Percentiles rank a stretch among this genome's conserved stretches.
Evolutionary conservation across 352 stramenopile genomes (phyloP).

Genomic region (Pythium phragmitis): DNA sequence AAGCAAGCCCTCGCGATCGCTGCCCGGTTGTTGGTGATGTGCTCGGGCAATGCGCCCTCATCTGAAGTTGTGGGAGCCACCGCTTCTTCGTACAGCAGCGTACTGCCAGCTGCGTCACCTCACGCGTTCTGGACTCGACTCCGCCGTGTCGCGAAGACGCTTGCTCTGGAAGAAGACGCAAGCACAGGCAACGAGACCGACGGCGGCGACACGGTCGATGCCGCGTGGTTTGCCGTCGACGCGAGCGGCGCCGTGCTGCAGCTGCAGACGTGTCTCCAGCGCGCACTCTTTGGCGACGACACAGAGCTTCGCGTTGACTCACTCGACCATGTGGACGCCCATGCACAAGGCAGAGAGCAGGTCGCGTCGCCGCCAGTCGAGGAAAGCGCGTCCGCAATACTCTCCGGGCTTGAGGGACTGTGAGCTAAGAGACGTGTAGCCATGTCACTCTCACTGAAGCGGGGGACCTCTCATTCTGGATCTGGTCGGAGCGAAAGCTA

Average conservation of each 20-base stretch:
- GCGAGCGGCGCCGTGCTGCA: not conserved
- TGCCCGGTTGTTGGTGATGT: not conserved
- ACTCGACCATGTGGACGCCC: not conserved
- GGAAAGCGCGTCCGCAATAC: slow-evolving; percentile 5
- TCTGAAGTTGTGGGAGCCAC: not conserved
- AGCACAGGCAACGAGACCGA: not conserved
- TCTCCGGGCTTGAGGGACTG: slow-evolving; percentile 13
- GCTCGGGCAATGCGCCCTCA: not conserved
- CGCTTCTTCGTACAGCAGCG: not conserved
- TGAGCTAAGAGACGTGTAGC: slow-evolving; percentile 7
- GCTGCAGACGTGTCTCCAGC: slow-evolving; percentile 15
- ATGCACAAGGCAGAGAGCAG: not conserved
- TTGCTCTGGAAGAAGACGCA: not conserved
- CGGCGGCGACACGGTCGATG: not conserved
- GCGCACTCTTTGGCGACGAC: slow-evolving; percentile 14
- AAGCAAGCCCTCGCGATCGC: not conserved
- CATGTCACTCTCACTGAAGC: slow-evolving; percentile 8
- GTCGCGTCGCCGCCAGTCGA: not conserved
- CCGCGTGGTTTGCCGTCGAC: slow-evolving; percentile 18
- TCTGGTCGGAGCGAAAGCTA: slow-evolving; percentile 4
- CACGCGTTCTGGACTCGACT: not conserved
- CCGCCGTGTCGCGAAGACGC: not conserved
- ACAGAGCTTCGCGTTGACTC: not conserved
- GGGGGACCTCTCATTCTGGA: not conserved
- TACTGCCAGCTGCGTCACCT: not conserved